Percentiles rank a stretch among this genome's conserved stretches.
phyloP scores from a whole-genome alignment of 768 basidiomycete species.

The Steccherinum ochraceum region DNA sequence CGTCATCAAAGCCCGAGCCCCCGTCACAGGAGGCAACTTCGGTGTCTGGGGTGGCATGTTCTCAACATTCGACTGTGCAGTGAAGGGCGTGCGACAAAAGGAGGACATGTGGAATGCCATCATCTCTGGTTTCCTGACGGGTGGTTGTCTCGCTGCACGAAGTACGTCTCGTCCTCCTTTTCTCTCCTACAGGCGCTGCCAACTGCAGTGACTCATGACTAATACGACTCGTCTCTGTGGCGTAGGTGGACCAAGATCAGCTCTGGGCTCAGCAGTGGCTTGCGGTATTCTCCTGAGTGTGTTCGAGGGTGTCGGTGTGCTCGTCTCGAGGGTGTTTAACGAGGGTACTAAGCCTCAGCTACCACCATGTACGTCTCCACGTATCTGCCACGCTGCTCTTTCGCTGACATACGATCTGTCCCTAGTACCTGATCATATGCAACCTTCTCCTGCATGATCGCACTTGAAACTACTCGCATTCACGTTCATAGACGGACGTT shows the following conservation, averaged over 20 bases:
- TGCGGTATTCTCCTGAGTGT: constrained; percentile 95
- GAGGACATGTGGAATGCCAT: constrained; percentile 99
- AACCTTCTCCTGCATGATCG: constrained; percentile 37
- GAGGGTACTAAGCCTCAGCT: constrained; percentile 76
- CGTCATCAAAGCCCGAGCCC: constrained; percentile 96
- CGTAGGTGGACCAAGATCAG: constrained; percentile 86
- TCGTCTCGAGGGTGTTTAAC: constrained; percentile 84
- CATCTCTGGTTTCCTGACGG: constrained; percentile 96
- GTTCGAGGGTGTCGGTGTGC: constrained; percentile 92
- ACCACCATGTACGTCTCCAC: constrained; percentile 59
- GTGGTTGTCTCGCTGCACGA: constrained; percentile 89
- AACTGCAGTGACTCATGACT: neutral
- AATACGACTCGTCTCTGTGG: constrained; percentile 1
- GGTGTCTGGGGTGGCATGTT: constrained; percentile 98
- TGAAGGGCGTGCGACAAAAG: constrained; percentile 95
- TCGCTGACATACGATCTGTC: constrained; percentile 6
- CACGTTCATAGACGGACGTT: neutral
- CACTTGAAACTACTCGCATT: neutral
- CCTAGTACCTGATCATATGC: constrained; percentile 51
- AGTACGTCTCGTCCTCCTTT: constrained; percentile 49
- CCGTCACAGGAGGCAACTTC: constrained; percentile 97
- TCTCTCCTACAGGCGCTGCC: too few species aligned
- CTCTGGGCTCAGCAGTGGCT: constrained; percentile 87
- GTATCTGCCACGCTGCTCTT: neutral
- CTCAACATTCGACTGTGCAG: constrained; percentile 96